Percentiles rank a stretch among this genome's conserved stretches.
Evolutionary conservation across 1,284 basidiomycete species (phyloP).

Genomic region (Microbotryomycetes sp.): DNA sequence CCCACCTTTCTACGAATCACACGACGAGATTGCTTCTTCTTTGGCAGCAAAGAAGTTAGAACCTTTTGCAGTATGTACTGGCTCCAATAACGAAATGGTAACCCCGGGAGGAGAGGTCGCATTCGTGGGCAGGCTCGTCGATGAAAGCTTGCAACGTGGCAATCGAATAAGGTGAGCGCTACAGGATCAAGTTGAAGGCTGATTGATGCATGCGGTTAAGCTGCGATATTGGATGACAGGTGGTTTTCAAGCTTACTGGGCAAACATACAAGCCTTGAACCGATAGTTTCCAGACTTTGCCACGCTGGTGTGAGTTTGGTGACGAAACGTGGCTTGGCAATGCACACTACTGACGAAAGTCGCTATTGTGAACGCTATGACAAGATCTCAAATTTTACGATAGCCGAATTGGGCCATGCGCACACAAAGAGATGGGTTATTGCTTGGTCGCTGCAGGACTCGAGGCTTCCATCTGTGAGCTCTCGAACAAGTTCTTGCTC

Average conservation of each 20-base stretch:
- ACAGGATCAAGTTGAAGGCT: neutral
- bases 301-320: constrained; percentile 50
- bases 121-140: constrained; percentile 72
- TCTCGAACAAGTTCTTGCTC: too few species aligned
- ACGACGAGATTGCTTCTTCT: constrained; percentile 58
- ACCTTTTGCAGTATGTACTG: constrained; percentile 74
- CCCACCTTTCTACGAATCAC: constrained; percentile 80
- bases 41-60: constrained; percentile 56
- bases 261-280: constrained; percentile 64
- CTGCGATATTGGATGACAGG: constrained; percentile 43
- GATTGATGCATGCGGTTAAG: neutral
- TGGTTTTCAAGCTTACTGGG: constrained; percentile 93
- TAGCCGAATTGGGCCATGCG: constrained; percentile 76
- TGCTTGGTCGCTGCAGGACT: constrained; percentile 67
- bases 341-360: too few species aligned
- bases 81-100: constrained; percentile 76
- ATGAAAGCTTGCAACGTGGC: constrained; percentile 56
- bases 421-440: constrained; percentile 82
- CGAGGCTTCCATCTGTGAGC: constrained; percentile 68
- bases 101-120: constrained; percentile 72
- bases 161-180: constrained; percentile 52
- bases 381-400: constrained; percentile 77
- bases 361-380: too few species aligned
- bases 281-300: constrained; percentile 57
- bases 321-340: too few species aligned